Conservation (phyloP, 192 early-diverging fungal species). For the Backusella psychrophila region DNA sequence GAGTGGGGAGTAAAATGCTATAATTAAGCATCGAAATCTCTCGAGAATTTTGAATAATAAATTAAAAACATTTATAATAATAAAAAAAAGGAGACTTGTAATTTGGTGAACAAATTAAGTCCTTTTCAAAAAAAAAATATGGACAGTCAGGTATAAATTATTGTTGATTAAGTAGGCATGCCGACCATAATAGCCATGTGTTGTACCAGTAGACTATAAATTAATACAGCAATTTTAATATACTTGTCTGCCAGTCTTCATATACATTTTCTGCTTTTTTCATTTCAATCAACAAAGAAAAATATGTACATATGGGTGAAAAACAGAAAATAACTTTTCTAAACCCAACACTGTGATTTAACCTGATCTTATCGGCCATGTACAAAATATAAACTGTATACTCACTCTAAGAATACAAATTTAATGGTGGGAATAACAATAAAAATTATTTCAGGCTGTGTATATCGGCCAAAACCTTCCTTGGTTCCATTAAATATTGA, state of each 20-base stretch:
- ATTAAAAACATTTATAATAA: background rate
- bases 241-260: background rate
- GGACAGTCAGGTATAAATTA: background rate
- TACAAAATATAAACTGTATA: background rate
- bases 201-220: background rate
- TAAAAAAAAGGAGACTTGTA: background rate
- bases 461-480: background rate
- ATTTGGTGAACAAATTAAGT: background rate
- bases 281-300: background rate
- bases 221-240: background rate
- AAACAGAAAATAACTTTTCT: background rate
- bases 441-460: background rate
- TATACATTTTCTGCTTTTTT: background rate
- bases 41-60: conserved; percentile 2
- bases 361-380: background rate
- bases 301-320: background rate
- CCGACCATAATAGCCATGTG: background rate
- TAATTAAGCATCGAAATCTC: background rate
- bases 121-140: background rate
- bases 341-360: background rate
- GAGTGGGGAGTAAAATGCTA: background rate
- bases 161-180: background rate
- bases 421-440: background rate
- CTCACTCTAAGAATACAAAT: background rate
- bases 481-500: background rate